Percentiles rank a stretch among this genome's conserved stretches.
These are phyloP conservation scores for Diaporthe velutina DNA, from an alignment of 2,329 filamentous ascomycete species.

Conservation along the genomic window DNA sequence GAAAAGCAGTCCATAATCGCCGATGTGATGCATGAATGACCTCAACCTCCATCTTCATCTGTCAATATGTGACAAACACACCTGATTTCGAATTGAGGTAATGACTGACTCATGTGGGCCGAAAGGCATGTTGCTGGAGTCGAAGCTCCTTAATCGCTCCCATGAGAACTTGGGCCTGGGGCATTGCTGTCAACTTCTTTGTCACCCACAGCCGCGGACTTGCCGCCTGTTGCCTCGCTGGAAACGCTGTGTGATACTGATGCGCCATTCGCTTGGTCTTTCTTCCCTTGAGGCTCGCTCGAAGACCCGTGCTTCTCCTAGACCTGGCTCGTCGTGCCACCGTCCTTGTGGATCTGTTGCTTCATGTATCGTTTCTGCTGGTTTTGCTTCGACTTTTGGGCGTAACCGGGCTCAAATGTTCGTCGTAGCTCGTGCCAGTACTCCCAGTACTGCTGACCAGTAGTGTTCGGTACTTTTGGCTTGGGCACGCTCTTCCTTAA, in stretches of 20 bases:
- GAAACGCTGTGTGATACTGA: neutral
- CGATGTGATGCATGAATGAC: neutral
- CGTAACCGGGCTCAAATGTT: conserved; percentile 39
- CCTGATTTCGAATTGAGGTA: neutral
- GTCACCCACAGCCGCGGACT: neutral
- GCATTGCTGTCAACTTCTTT: neutral
- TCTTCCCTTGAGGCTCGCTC: neutral
- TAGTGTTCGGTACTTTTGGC: conserved; percentile 39
- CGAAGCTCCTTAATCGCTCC: neutral
- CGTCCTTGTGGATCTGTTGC: conserved; percentile 31
- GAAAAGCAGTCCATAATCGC: neutral
- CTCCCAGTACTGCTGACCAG: conserved; percentile 40
- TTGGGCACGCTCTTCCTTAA: conserved; percentile 38
- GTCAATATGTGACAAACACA: conserved; percentile 4
- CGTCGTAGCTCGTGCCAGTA: conserved; percentile 38
- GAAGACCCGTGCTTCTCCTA: conserved; percentile 29
- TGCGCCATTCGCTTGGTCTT: neutral
- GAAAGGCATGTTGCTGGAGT: neutral
- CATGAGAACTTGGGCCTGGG: neutral
- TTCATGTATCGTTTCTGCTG: conserved; percentile 40
- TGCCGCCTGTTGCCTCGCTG: neutral
- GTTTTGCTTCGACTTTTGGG: conserved; percentile 38
- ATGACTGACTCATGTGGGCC: neutral
- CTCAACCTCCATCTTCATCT: neutral
- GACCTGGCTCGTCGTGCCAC: neutral